These are phyloP conservation scores for Ascochyta clinopodiicola DNA, from an alignment of 2,329 filamentous ascomycete genomes.

Conservation along the genomic window DNA sequence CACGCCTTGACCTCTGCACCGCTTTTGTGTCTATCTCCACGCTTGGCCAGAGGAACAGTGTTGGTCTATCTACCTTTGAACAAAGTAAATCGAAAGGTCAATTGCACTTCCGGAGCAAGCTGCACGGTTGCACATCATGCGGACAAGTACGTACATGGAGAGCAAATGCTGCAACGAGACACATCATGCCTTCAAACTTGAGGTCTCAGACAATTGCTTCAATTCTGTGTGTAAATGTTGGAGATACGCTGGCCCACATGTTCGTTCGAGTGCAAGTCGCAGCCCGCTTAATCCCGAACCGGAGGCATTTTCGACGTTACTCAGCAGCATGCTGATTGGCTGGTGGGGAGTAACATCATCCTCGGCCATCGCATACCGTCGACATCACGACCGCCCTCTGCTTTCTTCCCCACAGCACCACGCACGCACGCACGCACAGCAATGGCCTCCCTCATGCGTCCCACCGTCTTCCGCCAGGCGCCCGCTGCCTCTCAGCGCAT, in stretches of 20 bases:
- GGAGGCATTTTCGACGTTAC: background rate
- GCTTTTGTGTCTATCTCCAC: too few species aligned
- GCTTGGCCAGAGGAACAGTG: too few species aligned
- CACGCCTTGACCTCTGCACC: too few species aligned
- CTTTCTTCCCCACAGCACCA: slow-evolving; percentile 3
- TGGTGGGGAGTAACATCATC: slow-evolving; percentile 1
- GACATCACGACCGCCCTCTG: slow-evolving; percentile 12
- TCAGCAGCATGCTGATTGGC: slow-evolving; percentile 9
- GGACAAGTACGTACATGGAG: background rate
- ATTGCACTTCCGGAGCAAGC: background rate
- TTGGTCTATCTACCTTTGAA: background rate
- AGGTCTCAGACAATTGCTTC: too few species aligned
- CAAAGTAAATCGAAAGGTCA: background rate
- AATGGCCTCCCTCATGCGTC: slow-evolving; percentile 63
- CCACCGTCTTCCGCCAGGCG: slow-evolving; percentile 57
- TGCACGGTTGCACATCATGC: background rate
- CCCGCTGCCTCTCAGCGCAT: slow-evolving; percentile 53
- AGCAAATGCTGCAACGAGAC: background rate
- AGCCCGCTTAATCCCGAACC: background rate
- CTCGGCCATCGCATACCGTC: slow-evolving; percentile 15
- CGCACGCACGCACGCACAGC: slow-evolving; percentile 19
- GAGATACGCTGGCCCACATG: background rate
- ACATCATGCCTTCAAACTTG: too few species aligned
- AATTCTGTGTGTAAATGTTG: background rate
- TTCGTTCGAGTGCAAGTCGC: background rate